A percentile compares a stretch with the other conserved stretches of the same genome.
Evolutionary conservation across 1,139 yeast genomes (phyloP).

Genomic region (Debaryomyces singareniensis): DNA sequence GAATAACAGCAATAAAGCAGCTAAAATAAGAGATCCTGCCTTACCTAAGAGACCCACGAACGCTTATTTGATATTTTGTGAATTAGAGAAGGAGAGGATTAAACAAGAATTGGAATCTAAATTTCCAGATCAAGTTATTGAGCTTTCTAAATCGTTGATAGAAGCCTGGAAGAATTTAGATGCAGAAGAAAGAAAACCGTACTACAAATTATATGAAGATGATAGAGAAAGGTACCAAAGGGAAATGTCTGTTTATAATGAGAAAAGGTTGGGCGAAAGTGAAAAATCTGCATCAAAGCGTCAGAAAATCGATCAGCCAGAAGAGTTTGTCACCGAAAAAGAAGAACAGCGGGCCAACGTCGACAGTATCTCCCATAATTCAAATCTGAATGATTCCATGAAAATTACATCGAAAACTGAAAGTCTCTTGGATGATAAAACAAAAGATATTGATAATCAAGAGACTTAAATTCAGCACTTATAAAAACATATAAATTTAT

Average conservation of each 20-base stretch:
- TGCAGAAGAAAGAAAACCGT: constrained; percentile 69
- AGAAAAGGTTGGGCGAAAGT: constrained; percentile 20
- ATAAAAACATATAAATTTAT: no score
- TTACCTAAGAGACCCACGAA: constrained; percentile 87
- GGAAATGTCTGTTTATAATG: constrained; percentile 63
- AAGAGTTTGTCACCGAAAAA: no score
- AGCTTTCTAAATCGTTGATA: constrained; percentile 70
- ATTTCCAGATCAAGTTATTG: constrained; percentile 47
- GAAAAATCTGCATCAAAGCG: constrained; percentile 4
- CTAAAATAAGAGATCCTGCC: constrained; percentile 62
- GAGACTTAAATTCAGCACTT: no score
- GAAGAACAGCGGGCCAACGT: no score
- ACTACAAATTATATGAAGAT: constrained; percentile 68
- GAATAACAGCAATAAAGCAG: constrained; percentile 11
- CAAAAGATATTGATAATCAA: no score
- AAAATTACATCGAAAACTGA: no score
- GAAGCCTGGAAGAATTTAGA: constrained; percentile 80
- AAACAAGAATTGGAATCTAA: constrained; percentile 41
- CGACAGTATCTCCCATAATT: no score
- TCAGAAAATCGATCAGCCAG: constrained; percentile 4
- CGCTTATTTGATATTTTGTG: constrained; percentile 84
- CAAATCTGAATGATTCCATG: no score
- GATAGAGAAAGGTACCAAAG: constrained; percentile 70
- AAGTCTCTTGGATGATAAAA: no score
- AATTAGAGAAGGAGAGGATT: constrained; percentile 71